Base-by-base conservation (phyloP, 345 rosid species). In the Salix purpurea region DNA sequence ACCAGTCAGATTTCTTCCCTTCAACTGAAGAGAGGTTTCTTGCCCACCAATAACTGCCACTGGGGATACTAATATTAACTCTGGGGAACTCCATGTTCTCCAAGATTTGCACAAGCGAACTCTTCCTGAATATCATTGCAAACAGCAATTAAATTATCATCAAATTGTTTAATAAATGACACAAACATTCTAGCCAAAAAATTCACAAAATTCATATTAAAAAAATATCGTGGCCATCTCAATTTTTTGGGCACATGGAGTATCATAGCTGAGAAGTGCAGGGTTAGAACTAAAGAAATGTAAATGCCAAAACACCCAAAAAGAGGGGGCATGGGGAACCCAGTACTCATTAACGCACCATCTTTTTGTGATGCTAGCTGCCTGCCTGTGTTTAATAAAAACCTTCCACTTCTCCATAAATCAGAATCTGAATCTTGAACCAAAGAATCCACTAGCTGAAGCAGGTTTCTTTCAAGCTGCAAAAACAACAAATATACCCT, bases 61-160 rank as follows among this genome's bases (percentile, higher is more conserved):
- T 13, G 97, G 98, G 60, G 91, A 90, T 26, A 94, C 93, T 9
- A 85, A 92, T 71, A 92, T 86, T 84, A 94, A 86, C 85, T 92
- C 92, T 7, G 98, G 97, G 40, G 92, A 87, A 85, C 83, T 89
- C 93, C 93, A 88, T 21, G 89, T 79, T 81, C 84, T 86, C 94
- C 98, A 88, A 1, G 92, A 87, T 86, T 88, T 94, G 88, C 90
- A 88, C 64, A 89, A 73, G 21, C 86, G 90, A 78, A 94, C 61
- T 66, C 81, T 87, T 78, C 98, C 98, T 94, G 87, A 73, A 78
- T 52, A 75, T 84, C 65, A 32, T n/a, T 56, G 39, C n/a, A 65
- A 77, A 8, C 28, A 26, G 60, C 44, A 8, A 64, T 60, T 65
- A 81, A 52, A 30, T 12, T 30, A 32, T 65, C 48, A 72, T 32